Percentiles rank a stretch among this genome's conserved stretches.
phyloP scores from a whole-genome alignment of 306 rosid genomes.

The Inga laurina region DNA sequence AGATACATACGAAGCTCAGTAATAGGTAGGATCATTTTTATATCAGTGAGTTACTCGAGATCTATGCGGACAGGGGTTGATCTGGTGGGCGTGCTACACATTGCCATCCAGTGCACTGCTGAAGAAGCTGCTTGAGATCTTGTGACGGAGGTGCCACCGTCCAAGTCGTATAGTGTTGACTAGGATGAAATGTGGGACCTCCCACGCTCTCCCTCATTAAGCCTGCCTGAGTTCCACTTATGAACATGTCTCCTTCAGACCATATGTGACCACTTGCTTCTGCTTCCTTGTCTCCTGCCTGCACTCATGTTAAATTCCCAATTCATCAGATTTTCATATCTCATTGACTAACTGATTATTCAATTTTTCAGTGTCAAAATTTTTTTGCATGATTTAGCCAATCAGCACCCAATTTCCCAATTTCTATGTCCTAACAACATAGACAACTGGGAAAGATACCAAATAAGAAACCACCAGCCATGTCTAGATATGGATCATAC shows the following conservation, averaged over 20 bases:
- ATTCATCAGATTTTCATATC: background rate
- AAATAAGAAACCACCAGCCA: background rate
- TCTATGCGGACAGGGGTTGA: slow-evolving; percentile 29
- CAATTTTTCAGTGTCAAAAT: background rate
- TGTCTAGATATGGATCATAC: background rate
- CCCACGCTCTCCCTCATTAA: slow-evolving; percentile 38
- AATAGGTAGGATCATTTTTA: background rate
- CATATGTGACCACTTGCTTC: slow-evolving; percentile 64
- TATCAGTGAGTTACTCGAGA: background rate
- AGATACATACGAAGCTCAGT: background rate
- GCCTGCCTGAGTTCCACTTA: slow-evolving; percentile 71
- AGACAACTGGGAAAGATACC: background rate
- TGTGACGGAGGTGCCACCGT: slow-evolving; percentile 65
- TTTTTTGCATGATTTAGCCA: background rate
- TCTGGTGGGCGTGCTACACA: slow-evolving; percentile 63
- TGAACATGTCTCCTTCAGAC: slow-evolving; percentile 87
- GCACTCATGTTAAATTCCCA: slow-evolving; percentile 3
- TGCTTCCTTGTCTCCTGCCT: slow-evolving; percentile 81
- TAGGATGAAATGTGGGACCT: slow-evolving; percentile 62
- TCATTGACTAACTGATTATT: background rate
- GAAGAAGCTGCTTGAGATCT: slow-evolving; percentile 70
- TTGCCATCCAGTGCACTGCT: slow-evolving; percentile 79
- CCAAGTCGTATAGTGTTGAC: slow-evolving; percentile 60
- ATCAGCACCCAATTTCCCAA: background rate
- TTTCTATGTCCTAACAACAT: background rate